Evolutionary conservation across 2,329 filamentous ascomycete genomes (phyloP).

Genomic region (Fusarium sp.): DNA sequence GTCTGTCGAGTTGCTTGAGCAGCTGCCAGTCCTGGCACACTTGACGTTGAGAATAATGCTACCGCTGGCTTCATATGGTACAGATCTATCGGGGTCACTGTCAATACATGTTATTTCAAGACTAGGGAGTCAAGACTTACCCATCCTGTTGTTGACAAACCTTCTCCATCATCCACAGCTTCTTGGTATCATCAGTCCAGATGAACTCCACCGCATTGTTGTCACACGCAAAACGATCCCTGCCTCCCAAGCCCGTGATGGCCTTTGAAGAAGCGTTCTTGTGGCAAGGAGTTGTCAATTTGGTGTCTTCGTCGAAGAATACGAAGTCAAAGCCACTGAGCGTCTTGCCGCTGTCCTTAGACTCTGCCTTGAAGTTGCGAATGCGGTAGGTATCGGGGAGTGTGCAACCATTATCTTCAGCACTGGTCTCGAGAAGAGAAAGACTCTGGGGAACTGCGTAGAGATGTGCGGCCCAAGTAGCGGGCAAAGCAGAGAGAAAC

Average conservation of each 20-base stretch:
- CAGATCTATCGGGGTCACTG: slow-evolving; percentile 29
- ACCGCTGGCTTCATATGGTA: slow-evolving; percentile 50
- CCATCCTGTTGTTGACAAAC: slow-evolving; percentile 54
- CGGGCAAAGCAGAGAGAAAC: slow-evolving; percentile 41
- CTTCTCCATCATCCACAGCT: slow-evolving; percentile 59
- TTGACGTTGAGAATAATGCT: slow-evolving; percentile 38
- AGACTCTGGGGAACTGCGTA: slow-evolving; percentile 47
- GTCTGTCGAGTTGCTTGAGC: slow-evolving; percentile 48
- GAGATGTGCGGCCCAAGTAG: slow-evolving; percentile 37
- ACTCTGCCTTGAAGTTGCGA: slow-evolving; percentile 51
- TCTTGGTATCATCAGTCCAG: slow-evolving; percentile 47
- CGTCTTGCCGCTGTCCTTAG: slow-evolving; percentile 50
- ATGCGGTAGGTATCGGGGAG: slow-evolving; percentile 56
- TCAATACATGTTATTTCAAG: not conserved
- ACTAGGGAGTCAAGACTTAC: slow-evolving; percentile 44
- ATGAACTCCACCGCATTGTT: slow-evolving; percentile 57
- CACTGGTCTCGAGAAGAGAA: slow-evolving; percentile 40
- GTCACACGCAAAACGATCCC: slow-evolving; percentile 58
- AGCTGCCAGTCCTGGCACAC: slow-evolving; percentile 37
- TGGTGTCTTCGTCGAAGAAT: slow-evolving; percentile 56
- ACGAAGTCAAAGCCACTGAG: slow-evolving; percentile 53
- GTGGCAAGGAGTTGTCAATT: slow-evolving; percentile 56
- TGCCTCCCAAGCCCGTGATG: slow-evolving; percentile 19
- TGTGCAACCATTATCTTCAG: slow-evolving; percentile 47
- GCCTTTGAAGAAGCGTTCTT: slow-evolving; percentile 57